These are phyloP conservation scores for Jackrogersella multiformis DNA, from an alignment of 495 filamentous ascomycete genomes.

Conservation along the genomic window DNA sequence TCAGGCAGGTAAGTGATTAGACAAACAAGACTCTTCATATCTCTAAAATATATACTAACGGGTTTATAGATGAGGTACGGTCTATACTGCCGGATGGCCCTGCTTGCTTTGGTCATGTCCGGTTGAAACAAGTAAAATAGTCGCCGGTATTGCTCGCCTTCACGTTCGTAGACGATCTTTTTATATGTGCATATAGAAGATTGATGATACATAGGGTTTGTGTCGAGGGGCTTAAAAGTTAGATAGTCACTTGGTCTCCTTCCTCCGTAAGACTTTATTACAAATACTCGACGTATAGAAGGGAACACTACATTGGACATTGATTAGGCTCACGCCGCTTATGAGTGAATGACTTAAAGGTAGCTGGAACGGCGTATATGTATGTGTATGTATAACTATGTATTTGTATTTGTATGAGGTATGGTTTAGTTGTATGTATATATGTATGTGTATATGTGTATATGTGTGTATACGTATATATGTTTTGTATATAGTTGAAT, in stretches of 20 bases:
- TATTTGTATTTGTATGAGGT: constrained; percentile 4
- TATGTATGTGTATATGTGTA: constrained; percentile 7
- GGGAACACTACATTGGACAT: constrained; percentile 46
- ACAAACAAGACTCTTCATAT: constrained; percentile 2
- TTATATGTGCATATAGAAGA: too few relatives aligned
- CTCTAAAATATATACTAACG: constrained; percentile 52
- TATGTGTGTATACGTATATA: constrained; percentile 9
- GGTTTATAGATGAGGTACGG: constrained; percentile 92
- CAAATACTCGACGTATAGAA: constrained; percentile 40
- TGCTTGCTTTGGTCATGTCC: constrained; percentile 91
- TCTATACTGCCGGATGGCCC: constrained; percentile 93
- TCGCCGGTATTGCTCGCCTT: constrained; percentile 1
- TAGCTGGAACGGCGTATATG: constrained; percentile 35
- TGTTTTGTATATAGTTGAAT: constrained; percentile 31
- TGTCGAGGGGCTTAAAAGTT: constrained; percentile 28
- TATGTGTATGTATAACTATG: constrained; percentile 17
- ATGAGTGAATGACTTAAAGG: constrained; percentile 47
- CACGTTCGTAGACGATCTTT: constrained; percentile 26
- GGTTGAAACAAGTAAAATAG: constrained; percentile 29
- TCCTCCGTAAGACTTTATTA: constrained; percentile 22
- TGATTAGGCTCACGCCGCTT: constrained; percentile 41
- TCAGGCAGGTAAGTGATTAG: constrained; percentile 84
- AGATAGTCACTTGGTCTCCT: constrained; percentile 33
- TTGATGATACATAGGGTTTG: constrained; percentile 8
- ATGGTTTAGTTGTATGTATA: constrained; percentile 16